Evolutionary conservation across 352 stramenopile genomes (phyloP).

Genomic region (Hyaloperonospora brassicae): DNA sequence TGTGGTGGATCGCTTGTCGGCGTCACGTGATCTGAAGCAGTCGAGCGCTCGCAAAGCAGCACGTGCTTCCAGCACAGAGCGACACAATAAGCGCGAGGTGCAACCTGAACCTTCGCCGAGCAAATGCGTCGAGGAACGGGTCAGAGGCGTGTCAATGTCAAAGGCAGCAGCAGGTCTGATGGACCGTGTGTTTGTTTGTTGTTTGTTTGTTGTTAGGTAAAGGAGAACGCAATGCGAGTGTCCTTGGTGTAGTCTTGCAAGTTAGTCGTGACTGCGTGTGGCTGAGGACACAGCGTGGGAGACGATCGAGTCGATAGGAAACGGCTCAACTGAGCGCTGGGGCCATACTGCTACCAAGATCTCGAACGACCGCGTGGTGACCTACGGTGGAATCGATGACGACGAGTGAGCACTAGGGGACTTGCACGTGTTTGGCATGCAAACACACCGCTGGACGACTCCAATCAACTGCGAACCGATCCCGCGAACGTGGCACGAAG

Average conservation of each 20-base stretch:
- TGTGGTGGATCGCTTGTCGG: conserved; percentile 37
- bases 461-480: conserved; percentile 87
- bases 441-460: conserved; percentile 60
- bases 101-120: conserved; percentile 11
- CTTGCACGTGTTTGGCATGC: conserved; percentile 81
- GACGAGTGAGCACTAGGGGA: conserved; percentile 77
- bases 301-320: conserved; percentile 31
- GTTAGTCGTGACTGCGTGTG: conserved; percentile 4
- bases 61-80: conserved; percentile 39
- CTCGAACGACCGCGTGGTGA: conserved; percentile 72
- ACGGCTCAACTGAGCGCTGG: conserved; percentile 61
- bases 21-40: conserved; percentile 30
- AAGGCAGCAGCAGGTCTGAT: conserved; percentile 21
- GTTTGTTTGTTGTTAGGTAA: background rate
- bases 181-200: background rate
- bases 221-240: background rate
- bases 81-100: conserved; percentile 24
- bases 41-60: conserved; percentile 22
- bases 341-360: conserved; percentile 87
- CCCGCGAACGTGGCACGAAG: conserved; percentile 85
- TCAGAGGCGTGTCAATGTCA: conserved; percentile 6
- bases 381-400: conserved; percentile 89
- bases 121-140: conserved; percentile 19
- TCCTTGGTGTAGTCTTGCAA: conserved; percentile 4
- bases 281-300: conserved; percentile 29